Evolutionary conservation across 805 yeast species (phyloP), one percentile per base, ranked within the genome.

Genomic region (Metschnikowia henanensis): DNA sequence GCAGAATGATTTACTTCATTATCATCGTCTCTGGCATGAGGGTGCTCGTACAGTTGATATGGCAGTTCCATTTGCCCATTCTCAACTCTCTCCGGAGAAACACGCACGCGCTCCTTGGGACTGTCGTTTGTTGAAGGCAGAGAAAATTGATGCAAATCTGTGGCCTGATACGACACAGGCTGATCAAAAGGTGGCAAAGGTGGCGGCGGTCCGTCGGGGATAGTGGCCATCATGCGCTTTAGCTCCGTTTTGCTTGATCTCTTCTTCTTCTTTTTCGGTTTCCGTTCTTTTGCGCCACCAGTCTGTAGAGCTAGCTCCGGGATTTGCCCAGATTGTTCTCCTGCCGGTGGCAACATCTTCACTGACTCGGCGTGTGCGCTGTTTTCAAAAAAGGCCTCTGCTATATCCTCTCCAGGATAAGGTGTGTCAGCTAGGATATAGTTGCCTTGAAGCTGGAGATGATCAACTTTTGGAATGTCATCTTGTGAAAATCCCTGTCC

Each of bases 171-270:
- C n/a, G n/a, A n/a, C n/a, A 16, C 1, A 13, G 1, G 23, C 20
- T 39, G 20, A 22, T 28, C 26, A 13, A 10, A 15, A 12, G 36
- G 8, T 20, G 39, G 31, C 16, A 51, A 35, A n/a, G 52, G 35
- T 7, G 57, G 57, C 6, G 55, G 57, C 3, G 57, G 57, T 0
- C 51, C 57, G 30, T 49, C 50, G 9, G 57, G 57, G 4, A 47
- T 37, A 18, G 39, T 33, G 17, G 35, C 39, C 41, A 52, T 41
- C 52, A 43, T 39, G 8, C 32, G 37, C 22, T 36, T 39, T 3
- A 34, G 16, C 15, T 39, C 49, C 18, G 37, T 45, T 23, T n/a
- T 37, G 21, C 37, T 42, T n/a, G 23, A 17, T 22, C 39, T 47
- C 35, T 42, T 40, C 45, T 53, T 53, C 43, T 45, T 49, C 31